Evolutionary conservation across 257 asterid genomes (phyloP), one percentile per base, ranked within the genome.

Genomic region (Nicotiana tomentosiformis): DNA sequence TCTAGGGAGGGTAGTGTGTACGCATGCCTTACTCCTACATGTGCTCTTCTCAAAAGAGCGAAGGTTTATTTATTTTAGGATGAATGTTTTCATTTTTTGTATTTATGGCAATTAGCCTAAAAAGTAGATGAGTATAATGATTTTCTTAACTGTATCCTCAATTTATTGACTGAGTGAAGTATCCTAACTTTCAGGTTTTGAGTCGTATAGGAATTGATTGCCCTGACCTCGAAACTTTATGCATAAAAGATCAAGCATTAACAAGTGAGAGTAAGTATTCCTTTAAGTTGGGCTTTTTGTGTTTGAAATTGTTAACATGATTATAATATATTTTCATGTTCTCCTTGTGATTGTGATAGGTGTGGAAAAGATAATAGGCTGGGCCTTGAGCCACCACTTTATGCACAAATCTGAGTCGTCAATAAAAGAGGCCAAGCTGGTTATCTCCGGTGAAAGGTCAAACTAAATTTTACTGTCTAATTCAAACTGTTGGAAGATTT

Each of bases 341-440:
- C 39, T 84, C 80, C 39, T 83, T 84, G 84, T 82, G 70, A 53
- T 87, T 82, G 80, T 90, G 83, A 80, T 86, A 95, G 98, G 89
- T 74, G 93, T 89, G 69, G 98, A 95, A 70, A 93, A 92, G 83
- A 86, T 89, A 58, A 87, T 95, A 77, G 98, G 98, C 81, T 95
- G 98, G 98, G 96, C 97, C 69, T 68, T 95, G 80, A 92, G 95
- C 85, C 93, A 95, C 88, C 98, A 92, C 89, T 90, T 90, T 76
- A 95, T 93, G 98, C 90, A 88, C 64, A 85, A 81, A 84, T 86
- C 93, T 26, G 95, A 89, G 82, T 85, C 86, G 72, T 64, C 86
- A 32, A 84, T 82, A 68, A 84, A 89, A 84, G 92, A 90, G 60
- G 68, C 87, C 20, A 90, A 93, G 88, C 90, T 88, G 70, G 83